A percentile compares a stretch with the other conserved stretches of the same genome.
These are phyloP conservation scores for Malus fusca DNA, from an alignment of 306 rosid species.

Conservation along the genomic window DNA sequence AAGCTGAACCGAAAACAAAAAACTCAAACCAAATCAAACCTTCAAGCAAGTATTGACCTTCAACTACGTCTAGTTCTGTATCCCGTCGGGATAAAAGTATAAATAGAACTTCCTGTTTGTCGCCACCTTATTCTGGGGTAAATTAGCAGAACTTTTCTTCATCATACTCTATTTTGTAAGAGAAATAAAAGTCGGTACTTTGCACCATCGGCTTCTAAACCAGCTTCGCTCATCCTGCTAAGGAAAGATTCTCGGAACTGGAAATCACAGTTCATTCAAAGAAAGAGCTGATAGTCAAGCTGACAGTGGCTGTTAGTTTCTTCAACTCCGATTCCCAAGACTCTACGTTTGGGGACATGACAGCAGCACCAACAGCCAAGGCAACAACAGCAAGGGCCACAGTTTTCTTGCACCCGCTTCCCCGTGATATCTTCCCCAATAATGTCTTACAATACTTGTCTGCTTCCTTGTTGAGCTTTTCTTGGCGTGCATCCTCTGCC, in stretches of 20 bases:
- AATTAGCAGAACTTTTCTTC: conserved; percentile 25
- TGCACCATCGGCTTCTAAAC: conserved; percentile 23
- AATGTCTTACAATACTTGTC: conserved; percentile 61
- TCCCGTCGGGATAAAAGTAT: conserved; percentile 31
- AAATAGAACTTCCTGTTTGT: conserved; percentile 28
- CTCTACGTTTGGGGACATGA: conserved; percentile 46
- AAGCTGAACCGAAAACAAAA: not conserved
- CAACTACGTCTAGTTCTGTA: conserved; percentile 31
- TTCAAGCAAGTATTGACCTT: conserved; percentile 30
- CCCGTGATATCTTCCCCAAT: conserved; percentile 49
- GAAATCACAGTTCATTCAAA: conserved; percentile 10
- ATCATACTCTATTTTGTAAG: conserved; percentile 8
- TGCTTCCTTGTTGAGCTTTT: conserved; percentile 56
- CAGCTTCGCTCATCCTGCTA: conserved; percentile 19
- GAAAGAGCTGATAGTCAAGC: conserved; percentile 12
- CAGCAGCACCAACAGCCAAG: conserved; percentile 56
- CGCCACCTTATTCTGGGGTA: conserved; percentile 32
- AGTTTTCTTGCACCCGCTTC: conserved; percentile 49
- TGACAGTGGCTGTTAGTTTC: conserved; percentile 36
- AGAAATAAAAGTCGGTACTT: conserved; percentile 22
- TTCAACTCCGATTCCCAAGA: conserved; percentile 42
- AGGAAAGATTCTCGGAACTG: not conserved
- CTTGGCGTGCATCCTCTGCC: conserved; percentile 31
- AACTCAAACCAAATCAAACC: conserved; percentile 39
- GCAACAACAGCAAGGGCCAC: conserved; percentile 47